Evolutionary conservation across 2,329 filamentous ascomycete species (phyloP), one percentile per base, ranked within the genome.

Genomic region (Paraphaeosphaeria sporulosa): DNA sequence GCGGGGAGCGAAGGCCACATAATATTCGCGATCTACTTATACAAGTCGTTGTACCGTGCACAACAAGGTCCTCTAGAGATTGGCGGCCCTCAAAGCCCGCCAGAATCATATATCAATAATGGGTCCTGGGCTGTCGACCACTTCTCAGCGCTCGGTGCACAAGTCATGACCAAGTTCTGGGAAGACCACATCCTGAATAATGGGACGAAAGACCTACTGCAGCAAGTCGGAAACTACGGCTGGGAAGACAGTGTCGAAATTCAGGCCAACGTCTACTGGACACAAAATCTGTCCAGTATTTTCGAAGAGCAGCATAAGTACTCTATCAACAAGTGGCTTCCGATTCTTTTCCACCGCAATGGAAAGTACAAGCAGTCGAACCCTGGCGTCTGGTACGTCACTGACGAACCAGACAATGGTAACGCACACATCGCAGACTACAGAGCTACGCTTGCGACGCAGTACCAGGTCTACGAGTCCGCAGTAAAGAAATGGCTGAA

Each of bases 171-270:
- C 0, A 59, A 76, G 9, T 82, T 81, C 58, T 75, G 75, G 71
- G 73, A 78, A 36, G 27, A 72, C 30, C 62, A 74, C 30, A 55
- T 77, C 9, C 60, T 77, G 10, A 59, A 60, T 19, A 68, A 73
- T 25, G 62, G 63, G 27, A 51, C 62, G 1, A 55, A 44, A 9
- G 44, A 49, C 34, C 54, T 71, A 6, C 19, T 70, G 7, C 43
- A 50, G 3, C 21, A 42, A 1, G 71, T 76, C 12, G 76, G 72
- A 15, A 71, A 74, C 40, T 76, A 76, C 32, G 73, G 66, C 1
- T 78, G 75, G 74, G 74, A 78, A 64, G 75, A 78, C 54, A 71
- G 66, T 51, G 68, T 71, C 58, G 74, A 78, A 43, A 69, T 75
- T 21, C 64, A 65, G 5, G 68, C 69, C 8, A 60, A 65, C 3